Evolutionary conservation across 306 rosid species (phyloP).

Genomic region (Cucumis sativus): Cucumber_9930_V3 NC_026658.2:3305501-3306000

Average conservation of each 20-base stretch:
- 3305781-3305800: constrained; percentile 2
- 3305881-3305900: background rate
- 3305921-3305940: no score
- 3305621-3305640: constrained; percentile 25
- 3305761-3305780: constrained; percentile 1
- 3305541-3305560: background rate
- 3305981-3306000: background rate
- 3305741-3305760: constrained; percentile 43
- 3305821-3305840: background rate
- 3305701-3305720: constrained; percentile 1
- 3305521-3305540: background rate
- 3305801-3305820: background rate
- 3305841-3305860: background rate
- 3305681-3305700: constrained; percentile 97
- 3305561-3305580: constrained; percentile 30
- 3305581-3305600: constrained; percentile 64
- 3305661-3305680: constrained; percentile 98
- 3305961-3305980: background rate
- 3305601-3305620: constrained; percentile 69
- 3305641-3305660: constrained; percentile 84
- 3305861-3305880: no score
- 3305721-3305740: constrained; percentile 7
- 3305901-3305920: background rate
- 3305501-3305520: background rate
- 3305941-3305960: background rate